Base-by-base conservation (phyloP, 345 rosid genomes). In the Eucalyptus sp. region DNA sequence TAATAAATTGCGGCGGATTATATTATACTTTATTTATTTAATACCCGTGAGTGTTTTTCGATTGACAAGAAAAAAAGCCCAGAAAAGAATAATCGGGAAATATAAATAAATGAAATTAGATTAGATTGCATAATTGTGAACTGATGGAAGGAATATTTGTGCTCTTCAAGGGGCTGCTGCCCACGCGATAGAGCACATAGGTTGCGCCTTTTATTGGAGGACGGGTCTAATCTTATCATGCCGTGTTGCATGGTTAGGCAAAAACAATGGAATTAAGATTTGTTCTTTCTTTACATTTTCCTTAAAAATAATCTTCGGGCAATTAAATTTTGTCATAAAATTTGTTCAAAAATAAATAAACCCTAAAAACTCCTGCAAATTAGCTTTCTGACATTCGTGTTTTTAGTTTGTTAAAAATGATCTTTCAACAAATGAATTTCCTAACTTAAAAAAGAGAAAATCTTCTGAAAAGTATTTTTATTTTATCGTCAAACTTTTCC, bases 201-300 rank as follows among this genome's bases (percentile, higher is more conserved):
- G 18, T 4, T 15, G 10, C 18, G 37, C 76, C 14, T n/a, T n/a
- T 7, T 14, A n/a, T 14, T n/a, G 68, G 15, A 6, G 31, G 8
- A 62, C 33, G 13, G 3, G 14, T 27, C 68, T 27, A 27, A 60
- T 27, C 31, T 5, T 29, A 27, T 6, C 15, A 60, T 13, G 2
- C 2, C 10, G 1, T n/a, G 3, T n/a, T 2, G 3, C 18, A n/a
- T 64, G 37, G 6, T n/a, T 64, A 1, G 5, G 20, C 76, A 14
- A 64, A 64, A n/a, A 64, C 3, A 64, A 27, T 14, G 76, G 10
- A 64, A 64, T 7, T 17, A 64, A 64, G 37, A 64, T n/a, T 64
- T 9, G 1, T 24, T 56, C 9, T 56, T 22, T 56, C 14, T n/a
- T 7, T 1, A 14, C 2, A n/a, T 64, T n/a, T 64, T n/a, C 1